These are phyloP conservation scores for Podospora pseudopauciseta DNA, from an alignment of 495 filamentous ascomycete genomes.

Conservation along the genomic window DNA sequence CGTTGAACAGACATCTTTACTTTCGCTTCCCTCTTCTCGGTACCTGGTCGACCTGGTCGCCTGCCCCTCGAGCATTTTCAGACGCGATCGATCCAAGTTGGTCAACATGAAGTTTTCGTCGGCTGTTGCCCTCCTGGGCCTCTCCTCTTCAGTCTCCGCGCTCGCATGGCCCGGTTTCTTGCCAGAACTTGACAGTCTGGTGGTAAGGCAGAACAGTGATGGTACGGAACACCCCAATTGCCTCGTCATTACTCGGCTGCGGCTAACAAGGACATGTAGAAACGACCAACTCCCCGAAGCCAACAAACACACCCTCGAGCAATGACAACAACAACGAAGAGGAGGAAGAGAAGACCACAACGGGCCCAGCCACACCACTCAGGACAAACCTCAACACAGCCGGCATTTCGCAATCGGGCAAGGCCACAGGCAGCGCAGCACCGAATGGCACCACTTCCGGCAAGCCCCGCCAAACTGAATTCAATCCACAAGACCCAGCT, in stretches of 20 bases:
- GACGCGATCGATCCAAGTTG: not conserved
- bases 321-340: slow-evolving; percentile 1
- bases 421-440: slow-evolving; percentile 13
- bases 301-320: slow-evolving; percentile 14
- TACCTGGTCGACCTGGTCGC: slow-evolving; percentile 2
- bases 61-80: not conserved
- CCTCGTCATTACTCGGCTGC: not conserved
- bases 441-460: slow-evolving; percentile 25
- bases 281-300: slow-evolving; percentile 17
- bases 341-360: not conserved
- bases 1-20: slow-evolving; percentile 23
- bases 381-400: slow-evolving; percentile 37
- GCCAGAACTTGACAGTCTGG: slow-evolving; percentile 36
- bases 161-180: slow-evolving; percentile 36
- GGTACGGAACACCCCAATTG: slow-evolving; percentile 12
- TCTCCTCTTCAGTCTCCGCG: slow-evolving; percentile 34
- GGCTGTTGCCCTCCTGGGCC: slow-evolving; percentile 35
- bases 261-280: slow-evolving; percentile 13
- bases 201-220: slow-evolving; percentile 38
- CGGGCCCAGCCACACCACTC: not conserved
- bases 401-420: slow-evolving; percentile 13
- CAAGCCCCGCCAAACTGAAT: slow-evolving; percentile 48
- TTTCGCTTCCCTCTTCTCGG: not conserved
- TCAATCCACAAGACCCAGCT: slow-evolving; percentile 57
- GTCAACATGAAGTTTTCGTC: slow-evolving; percentile 31